Conservation (phyloP, 202 grass and related monocot species). For the Schoenoplectus tabernaemontani region DNA sequence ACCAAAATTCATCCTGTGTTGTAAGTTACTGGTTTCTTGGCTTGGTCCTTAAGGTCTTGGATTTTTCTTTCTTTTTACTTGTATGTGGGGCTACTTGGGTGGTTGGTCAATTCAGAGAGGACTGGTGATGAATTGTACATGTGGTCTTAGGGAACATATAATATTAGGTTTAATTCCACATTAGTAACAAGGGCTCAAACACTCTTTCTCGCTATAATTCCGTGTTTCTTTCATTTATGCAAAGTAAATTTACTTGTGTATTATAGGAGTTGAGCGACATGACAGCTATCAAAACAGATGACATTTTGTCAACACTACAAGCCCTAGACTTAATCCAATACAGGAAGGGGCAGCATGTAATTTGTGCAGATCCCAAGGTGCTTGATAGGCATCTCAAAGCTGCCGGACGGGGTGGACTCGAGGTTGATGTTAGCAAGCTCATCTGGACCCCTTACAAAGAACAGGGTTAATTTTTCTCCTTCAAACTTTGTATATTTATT, state of each 20-base stretch:
- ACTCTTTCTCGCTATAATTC: neutral
- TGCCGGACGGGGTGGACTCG: slow-evolving; percentile 70
- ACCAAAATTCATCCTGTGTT: neutral
- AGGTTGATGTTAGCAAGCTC: slow-evolving; percentile 91
- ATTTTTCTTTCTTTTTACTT: no score
- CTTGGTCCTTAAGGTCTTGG: no score
- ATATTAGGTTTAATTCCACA: neutral
- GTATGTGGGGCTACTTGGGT: no score
- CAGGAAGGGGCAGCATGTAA: slow-evolving; percentile 94
- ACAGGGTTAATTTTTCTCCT: slow-evolving; percentile 52
- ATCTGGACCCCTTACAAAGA: slow-evolving; percentile 99
- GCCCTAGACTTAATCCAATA: slow-evolving; percentile 95
- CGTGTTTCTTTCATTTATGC: neutral
- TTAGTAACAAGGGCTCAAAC: neutral
- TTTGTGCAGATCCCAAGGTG: slow-evolving; percentile 91
- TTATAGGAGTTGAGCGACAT: slow-evolving; percentile 92
- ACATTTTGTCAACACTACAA: slow-evolving; percentile 87
- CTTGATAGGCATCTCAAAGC: slow-evolving; percentile 95
- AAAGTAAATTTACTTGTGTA: slow-evolving; percentile 17
- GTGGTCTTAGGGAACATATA: neutral
- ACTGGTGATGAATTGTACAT: neutral
- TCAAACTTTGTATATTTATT: slow-evolving; percentile 9
- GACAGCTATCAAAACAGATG: slow-evolving; percentile 94
- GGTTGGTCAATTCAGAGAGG: neutral
- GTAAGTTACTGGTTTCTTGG: no score